Evolutionary conservation across 179 eudicot genomes (phyloP).

Genomic region (Nepenthes alata): DNA sequence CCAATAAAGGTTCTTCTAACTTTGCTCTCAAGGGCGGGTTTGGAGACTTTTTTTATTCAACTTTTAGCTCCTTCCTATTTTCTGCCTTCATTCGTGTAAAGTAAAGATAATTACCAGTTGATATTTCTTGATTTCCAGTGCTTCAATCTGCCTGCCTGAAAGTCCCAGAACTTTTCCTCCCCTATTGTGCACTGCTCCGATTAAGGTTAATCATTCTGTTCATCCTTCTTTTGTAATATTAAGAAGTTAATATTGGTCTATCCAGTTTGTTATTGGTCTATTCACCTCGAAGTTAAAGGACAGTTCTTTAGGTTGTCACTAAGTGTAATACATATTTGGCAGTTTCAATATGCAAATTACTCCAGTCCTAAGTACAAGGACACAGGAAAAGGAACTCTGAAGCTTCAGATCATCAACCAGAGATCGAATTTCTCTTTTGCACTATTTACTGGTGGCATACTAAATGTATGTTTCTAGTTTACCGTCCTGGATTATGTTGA

Average conservation of each 20-base stretch:
- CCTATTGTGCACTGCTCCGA: conserved; percentile 57
- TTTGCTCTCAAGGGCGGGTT: neutral
- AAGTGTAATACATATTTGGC: conserved; percentile 10
- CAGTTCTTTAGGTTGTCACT: neutral
- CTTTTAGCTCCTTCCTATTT: too few species aligned
- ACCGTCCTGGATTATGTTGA: too few species aligned
- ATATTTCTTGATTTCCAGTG: conserved; percentile 24
- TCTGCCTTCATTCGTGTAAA: too few species aligned
- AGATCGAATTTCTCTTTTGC: conserved; percentile 70
- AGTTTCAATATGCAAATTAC: conserved; percentile 71
- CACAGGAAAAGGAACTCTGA: conserved; percentile 51
- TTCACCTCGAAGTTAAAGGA: neutral
- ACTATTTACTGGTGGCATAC: conserved; percentile 49
- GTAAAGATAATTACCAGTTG: neutral
- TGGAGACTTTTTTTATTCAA: neutral
- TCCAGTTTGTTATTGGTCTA: neutral
- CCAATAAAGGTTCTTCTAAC: too few species aligned
- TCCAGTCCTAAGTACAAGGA: conserved; percentile 33
- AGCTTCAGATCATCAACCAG: conserved; percentile 70
- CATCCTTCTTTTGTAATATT: too few species aligned
- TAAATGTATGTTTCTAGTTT: conserved; percentile 23
- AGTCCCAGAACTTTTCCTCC: conserved; percentile 37
- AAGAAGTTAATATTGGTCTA: too few species aligned
- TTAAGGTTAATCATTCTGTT: conserved; percentile 35
- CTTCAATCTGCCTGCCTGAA: conserved; percentile 46